Base-by-base conservation (phyloP, 2,329 filamentous ascomycete genomes). In the Aspergillus pseudoglaucus region DNA sequence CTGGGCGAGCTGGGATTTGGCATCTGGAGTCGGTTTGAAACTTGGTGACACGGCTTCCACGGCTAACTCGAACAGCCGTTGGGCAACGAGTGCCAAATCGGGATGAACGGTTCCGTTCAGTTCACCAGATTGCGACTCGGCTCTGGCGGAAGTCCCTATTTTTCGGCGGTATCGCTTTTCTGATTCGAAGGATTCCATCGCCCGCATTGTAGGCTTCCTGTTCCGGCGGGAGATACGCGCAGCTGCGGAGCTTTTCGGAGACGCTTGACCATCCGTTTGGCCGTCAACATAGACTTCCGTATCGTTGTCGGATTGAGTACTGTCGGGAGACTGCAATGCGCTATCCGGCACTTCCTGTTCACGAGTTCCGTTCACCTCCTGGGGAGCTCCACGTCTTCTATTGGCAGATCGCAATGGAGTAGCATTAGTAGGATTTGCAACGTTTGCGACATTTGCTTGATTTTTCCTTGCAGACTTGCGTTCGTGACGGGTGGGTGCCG, bases 251-350 rank as follows among this genome's bases (percentile, higher is more conserved):
- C 53, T 55, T 7, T 50, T 54, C 6, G 58, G 53, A 3, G 58
- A 60, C 6, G 49, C 49, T 4, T 53, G 54, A 12, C 43, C 38
- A 8, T 60, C 58, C 15, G 49, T 43, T 12, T 53, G 51, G 5
- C 54, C 58, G 22, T 57, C 57, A 14, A 59, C 43, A 37, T 57
- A 58, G 51, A 59, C 53, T 4, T 59, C 56, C 2, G 52, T 17
- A 33, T 52, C 53, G 20, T 59, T 58, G 15, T 58, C 56, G 8
- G 57, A 56, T 30, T 55, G 50, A 35, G n/a, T 35, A 35, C 33
- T 39, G 37, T 39, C 17, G 6, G 37, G 15, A 39, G 37, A 39
- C 17, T 39, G 37, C 8, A 20, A 18, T 7, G 37, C 37, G 18
- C 8, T 39, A 12, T 39, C 17, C 4, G 37, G 6, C 2, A 22